Evolutionary conservation across 306 rosid genomes (phyloP).

Genomic region (Nissolia schottii): DNA sequence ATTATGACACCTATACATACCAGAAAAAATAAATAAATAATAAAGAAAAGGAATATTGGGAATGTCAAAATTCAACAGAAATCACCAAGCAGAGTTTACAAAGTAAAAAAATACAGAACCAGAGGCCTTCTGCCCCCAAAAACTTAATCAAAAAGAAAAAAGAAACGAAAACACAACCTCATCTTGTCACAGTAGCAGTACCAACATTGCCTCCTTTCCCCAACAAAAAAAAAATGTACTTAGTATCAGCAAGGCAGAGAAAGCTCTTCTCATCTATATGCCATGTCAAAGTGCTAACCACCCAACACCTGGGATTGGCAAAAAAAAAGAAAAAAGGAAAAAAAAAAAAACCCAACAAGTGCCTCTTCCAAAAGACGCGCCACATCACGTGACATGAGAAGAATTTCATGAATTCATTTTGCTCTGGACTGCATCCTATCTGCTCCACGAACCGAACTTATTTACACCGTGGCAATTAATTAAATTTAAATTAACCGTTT

Average conservation of each 20-base stretch:
- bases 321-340: neutral
- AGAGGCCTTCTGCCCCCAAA: neutral
- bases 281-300: neutral
- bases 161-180: neutral
- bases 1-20: neutral
- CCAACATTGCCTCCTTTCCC: neutral
- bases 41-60: neutral
- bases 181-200: neutral
- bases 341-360: neutral
- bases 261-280: neutral
- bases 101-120: conserved; percentile 8
- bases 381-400: neutral
- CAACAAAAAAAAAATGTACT: neutral
- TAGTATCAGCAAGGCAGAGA: neutral
- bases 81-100: neutral
- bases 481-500: neutral
- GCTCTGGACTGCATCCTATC: neutral
- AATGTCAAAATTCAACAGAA: neutral
- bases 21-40: neutral
- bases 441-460: neutral
- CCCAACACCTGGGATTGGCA: neutral
- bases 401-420: neutral
- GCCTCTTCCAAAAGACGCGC: neutral
- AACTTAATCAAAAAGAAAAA: neutral
- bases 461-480: conserved; percentile 7